Evolutionary conservation across 257 asterid species (phyloP).

Genomic region (Solanum peruvianum): DNA sequence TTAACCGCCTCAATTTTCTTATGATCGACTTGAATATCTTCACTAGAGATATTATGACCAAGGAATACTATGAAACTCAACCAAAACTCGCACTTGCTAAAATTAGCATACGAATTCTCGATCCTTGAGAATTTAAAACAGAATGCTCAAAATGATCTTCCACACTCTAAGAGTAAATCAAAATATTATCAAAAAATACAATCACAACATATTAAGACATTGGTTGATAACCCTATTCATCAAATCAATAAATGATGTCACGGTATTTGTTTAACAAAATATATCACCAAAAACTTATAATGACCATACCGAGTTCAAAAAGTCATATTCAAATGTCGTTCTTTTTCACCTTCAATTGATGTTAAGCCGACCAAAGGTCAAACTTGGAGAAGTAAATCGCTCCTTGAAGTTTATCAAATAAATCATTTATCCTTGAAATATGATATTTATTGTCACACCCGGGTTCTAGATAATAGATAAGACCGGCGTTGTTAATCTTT

Average conservation of each 20-base stretch:
- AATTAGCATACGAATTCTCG: background rate
- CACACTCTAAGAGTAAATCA: background rate
- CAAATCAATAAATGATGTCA: background rate
- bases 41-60: background rate
- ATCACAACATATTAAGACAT: too few species aligned
- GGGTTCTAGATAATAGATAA: too few species aligned
- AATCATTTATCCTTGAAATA: background rate
- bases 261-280: background rate
- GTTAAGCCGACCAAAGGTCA: background rate
- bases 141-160: background rate
- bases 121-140: background rate
- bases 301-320: background rate
- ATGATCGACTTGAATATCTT: background rate
- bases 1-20: background rate
- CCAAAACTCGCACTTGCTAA: background rate
- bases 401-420: background rate
- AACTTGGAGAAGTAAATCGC: background rate
- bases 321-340: too few species aligned
- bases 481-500: too few species aligned
- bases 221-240: background rate
- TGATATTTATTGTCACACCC: background rate
- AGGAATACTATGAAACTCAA: background rate
- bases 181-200: too few species aligned
- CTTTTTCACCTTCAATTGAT: background rate
- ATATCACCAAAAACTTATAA: background rate